Base-by-base conservation (phyloP, 139 green algal genomes). In the Chlorella sp. region DNA sequence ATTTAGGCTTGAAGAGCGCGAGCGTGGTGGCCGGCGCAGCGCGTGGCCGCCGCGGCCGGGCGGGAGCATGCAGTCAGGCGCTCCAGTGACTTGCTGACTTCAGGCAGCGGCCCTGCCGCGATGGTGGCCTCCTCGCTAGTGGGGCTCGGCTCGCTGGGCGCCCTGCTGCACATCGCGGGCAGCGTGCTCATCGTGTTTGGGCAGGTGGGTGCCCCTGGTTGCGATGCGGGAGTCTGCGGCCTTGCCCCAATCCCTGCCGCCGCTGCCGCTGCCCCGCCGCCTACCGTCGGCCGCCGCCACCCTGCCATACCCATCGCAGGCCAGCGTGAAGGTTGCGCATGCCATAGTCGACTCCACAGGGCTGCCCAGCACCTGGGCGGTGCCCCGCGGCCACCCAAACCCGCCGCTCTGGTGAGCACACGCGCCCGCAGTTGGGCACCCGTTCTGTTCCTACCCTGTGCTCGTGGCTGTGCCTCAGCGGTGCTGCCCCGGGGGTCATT, bases 171-270 rank as follows among this genome's bases (percentile, higher is more conserved):
- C 76, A 76, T 92, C 14, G 80, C 43, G 38, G 89, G 89, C 51
- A 90, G 81, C 58, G 46, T 92, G 54, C 60, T 90, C 24, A 92
- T 92, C 40, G 89, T 92, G 16, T 84, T 82, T 83, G 89, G 89
- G 3, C 89, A 92, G 80, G 86, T 89, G 11, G 84, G 30, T 24
- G 28, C 28, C 17, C 11, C 9, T 41, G 64, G 32, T 16, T 34
- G 36, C 2, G 68, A 11, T 28, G 36, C 36, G 30, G 36, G 34
- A 16, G 16, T n/a, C 34, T 43, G 62, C 28, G 5, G 20, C 62
- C 34, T 11, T 69, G 34, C n/a, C 22, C 30, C n/a, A 44, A 13
- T 36, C 67, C 1, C 34, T 11, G 17, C 34, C 67, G 34, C 67
- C 73, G 73, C 73, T n/a, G 32, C 32, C n/a, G 46, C 73, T 48